Percentiles rank a stretch among this genome's conserved stretches.
phyloP scores from a whole-genome alignment of 2,329 filamentous ascomycete species.

The Curvularia sp. region DNA sequence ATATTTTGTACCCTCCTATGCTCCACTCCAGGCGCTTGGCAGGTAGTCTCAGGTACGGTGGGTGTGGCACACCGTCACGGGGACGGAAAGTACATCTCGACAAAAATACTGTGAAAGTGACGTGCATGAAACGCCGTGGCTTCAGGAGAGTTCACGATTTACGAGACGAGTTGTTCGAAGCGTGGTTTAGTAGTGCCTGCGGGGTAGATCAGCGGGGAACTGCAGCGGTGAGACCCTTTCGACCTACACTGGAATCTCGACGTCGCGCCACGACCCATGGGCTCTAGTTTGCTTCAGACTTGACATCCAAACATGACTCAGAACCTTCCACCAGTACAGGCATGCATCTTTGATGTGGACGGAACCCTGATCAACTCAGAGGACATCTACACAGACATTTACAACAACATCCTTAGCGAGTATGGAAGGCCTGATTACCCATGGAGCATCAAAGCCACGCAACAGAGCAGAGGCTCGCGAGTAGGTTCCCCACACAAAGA shows the following conservation, averaged over 20 bases:
- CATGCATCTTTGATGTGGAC: conserved; percentile 50
- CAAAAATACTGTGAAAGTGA: neutral
- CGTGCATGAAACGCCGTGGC: neutral
- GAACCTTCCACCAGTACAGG: conserved; percentile 33
- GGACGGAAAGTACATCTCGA: neutral
- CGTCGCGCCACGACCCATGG: neutral
- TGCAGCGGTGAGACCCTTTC: neutral
- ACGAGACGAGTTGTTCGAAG: neutral
- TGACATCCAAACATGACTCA: conserved; percentile 1
- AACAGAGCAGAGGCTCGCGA: conserved; percentile 31
- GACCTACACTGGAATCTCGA: neutral
- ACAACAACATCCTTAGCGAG: conserved; percentile 32
- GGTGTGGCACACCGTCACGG: neutral
- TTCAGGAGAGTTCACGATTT: neutral
- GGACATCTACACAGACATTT: conserved; percentile 36
- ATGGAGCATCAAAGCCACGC: conserved; percentile 32
- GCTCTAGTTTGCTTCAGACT: neutral
- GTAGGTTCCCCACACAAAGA: conserved; percentile 7
- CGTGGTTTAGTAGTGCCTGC: neutral
- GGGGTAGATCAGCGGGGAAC: neutral
- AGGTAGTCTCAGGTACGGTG: neutral
- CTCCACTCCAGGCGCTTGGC: neutral
- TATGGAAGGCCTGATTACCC: conserved; percentile 29
- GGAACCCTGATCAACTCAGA: conserved; percentile 48
- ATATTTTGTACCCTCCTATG: neutral